phyloP scores from a whole-genome alignment of 208 protist species.

The Acanthamoeba lenticulata region DNA sequence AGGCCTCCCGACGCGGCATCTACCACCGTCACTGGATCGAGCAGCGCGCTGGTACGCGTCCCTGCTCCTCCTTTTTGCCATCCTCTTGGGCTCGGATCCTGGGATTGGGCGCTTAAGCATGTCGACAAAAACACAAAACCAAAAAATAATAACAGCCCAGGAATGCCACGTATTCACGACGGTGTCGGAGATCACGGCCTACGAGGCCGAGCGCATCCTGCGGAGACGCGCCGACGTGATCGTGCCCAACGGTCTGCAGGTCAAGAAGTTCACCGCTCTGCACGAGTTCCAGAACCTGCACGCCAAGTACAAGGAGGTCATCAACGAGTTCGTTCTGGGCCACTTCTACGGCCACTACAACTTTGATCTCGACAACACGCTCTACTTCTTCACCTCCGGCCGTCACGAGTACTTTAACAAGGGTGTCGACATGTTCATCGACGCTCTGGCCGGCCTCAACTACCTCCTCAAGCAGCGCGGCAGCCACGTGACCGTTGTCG shows the following conservation, averaged over 20 bases:
- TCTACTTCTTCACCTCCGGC: constrained; percentile 88
- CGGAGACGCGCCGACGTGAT: constrained; percentile 77
- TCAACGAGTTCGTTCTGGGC: constrained; percentile 82
- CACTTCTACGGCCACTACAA: constrained; percentile 86
- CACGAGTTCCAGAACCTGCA: constrained; percentile 88
- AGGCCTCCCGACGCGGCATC: constrained; percentile 78
- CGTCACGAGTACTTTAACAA: constrained; percentile 87
- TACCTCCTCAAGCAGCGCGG: constrained; percentile 75
- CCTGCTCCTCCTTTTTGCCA: background rate
- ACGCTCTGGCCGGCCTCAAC: constrained; percentile 83
- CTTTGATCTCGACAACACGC: constrained; percentile 87
- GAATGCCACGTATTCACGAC: constrained; percentile 86
- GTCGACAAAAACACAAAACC: too few relatives aligned
- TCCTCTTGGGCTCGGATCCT: too few relatives aligned
- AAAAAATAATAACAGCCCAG: constrained; percentile 72
- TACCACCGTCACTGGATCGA: constrained; percentile 86
- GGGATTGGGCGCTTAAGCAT: too few relatives aligned
- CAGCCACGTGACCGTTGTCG: constrained; percentile 80
- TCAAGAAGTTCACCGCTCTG: constrained; percentile 77
- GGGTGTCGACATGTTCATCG: constrained; percentile 76
- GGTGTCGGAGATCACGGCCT: constrained; percentile 84
- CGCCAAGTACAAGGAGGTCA: constrained; percentile 80
- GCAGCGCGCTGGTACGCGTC: constrained; percentile 35
- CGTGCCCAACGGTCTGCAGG: constrained; percentile 85
- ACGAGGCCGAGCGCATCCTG: constrained; percentile 81